Conservation (phyloP, 257 asterid genomes). For the Solanum neorickii region DNA sequence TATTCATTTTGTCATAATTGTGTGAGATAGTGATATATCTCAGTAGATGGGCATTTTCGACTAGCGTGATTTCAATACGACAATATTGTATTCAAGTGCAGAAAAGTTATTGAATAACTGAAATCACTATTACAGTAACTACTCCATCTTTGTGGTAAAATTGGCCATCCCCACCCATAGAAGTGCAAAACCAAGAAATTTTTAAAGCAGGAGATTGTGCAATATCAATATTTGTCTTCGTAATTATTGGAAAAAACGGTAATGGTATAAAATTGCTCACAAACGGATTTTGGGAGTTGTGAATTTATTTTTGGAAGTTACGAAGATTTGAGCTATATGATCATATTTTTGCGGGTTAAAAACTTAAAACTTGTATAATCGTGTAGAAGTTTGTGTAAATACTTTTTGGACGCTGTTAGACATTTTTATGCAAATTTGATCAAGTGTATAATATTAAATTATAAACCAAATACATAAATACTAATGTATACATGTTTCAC, state of each 20-base stretch:
- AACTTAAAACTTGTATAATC: neutral
- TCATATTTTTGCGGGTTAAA: neutral
- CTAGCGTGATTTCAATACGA: neutral
- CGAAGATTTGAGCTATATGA: neutral
- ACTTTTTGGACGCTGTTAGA: neutral
- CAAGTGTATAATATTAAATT: neutral
- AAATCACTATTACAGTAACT: neutral
- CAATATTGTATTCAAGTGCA: neutral
- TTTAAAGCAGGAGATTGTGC: neutral
- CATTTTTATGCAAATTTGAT: neutral
- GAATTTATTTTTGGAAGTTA: neutral
- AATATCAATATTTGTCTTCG: neutral
- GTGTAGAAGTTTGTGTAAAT: neutral
- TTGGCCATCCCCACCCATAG: neutral
- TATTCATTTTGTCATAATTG: neutral
- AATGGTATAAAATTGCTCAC: neutral
- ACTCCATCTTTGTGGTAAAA: neutral
- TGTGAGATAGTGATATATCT: neutral
- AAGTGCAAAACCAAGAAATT: neutral
- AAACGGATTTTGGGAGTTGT: neutral
- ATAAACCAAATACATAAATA: neutral
- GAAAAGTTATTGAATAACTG: neutral
- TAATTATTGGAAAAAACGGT: neutral
- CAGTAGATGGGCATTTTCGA: neutral
- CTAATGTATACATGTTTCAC: neutral